Percentiles rank a stretch among this genome's conserved stretches.
phyloP scores from a whole-genome alignment of 768 basidiomycete species.

The Asterophora parasitica region DNA sequence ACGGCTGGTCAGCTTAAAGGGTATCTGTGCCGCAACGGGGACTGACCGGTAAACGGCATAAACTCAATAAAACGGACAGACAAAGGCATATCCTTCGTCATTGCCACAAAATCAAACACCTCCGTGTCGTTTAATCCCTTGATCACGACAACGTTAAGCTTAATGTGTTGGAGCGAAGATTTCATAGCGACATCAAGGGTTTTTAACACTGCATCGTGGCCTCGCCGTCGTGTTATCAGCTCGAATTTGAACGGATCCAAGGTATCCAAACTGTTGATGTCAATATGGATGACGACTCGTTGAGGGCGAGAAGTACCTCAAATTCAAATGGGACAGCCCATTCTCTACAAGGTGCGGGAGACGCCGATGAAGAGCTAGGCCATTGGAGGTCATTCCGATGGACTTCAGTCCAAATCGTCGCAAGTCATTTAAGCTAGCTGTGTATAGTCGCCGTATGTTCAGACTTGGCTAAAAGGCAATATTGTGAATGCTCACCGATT shows the following conservation, averaged over 20 bases:
- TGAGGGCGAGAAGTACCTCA: conserved; percentile 39
- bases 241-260: conserved; percentile 85
- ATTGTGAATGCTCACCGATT: conserved; percentile 42
- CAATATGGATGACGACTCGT: not conserved
- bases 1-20: conserved; percentile 2
- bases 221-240: conserved; percentile 75
- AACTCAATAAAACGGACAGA: conserved; percentile 89
- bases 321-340: conserved; percentile 74
- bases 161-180: conserved; percentile 53
- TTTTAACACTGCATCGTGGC: conserved; percentile 71
- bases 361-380: conserved; percentile 68
- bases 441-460: not conserved
- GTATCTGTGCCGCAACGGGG: not conserved
- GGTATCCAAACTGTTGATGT: conserved; percentile 63
- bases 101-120: conserved; percentile 69
- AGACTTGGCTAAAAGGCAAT: not conserved
- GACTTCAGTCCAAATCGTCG: conserved; percentile 57
- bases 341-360: conserved; percentile 62
- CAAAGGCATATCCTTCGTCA: conserved; percentile 59
- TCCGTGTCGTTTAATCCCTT: conserved; percentile 81
- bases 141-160: conserved; percentile 82
- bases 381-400: conserved; percentile 86
- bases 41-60: conserved; percentile 85
- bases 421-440: conserved; percentile 62
- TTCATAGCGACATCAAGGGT: conserved; percentile 60